phyloP scores from a whole-genome alignment of 2,329 filamentous ascomycete genomes.

The Trichoderma arundinaceum region DNA sequence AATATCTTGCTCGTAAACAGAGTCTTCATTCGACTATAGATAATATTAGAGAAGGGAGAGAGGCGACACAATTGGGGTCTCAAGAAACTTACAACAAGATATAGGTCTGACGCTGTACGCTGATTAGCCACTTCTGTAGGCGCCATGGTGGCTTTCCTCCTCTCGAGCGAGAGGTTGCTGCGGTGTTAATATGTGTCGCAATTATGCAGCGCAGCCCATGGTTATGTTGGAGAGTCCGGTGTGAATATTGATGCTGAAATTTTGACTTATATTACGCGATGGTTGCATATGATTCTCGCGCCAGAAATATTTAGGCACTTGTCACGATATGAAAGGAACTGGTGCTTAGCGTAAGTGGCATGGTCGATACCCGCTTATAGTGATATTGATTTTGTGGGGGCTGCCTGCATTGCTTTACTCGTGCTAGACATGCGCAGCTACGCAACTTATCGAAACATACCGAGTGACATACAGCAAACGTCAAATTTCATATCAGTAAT shows the following conservation, averaged over 20 bases:
- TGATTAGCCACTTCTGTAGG: slow-evolving; percentile 35
- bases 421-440: slow-evolving; percentile 11
- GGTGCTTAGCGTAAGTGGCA: slow-evolving; percentile 27
- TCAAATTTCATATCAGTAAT: not conserved
- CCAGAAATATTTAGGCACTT: slow-evolving; percentile 19
- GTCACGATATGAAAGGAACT: slow-evolving; percentile 16
- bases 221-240: not conserved
- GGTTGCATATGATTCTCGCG: not conserved
- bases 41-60: slow-evolving; percentile 38
- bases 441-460: slow-evolving; percentile 4
- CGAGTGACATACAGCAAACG: slow-evolving; percentile 17
- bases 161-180: slow-evolving; percentile 14
- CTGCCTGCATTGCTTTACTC: not conserved
- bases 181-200: not conserved
- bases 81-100: slow-evolving; percentile 53
- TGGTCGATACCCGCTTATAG: slow-evolving; percentile 29
- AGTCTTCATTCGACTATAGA: slow-evolving; percentile 79
- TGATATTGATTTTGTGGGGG: slow-evolving; percentile 25
- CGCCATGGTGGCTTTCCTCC: slow-evolving; percentile 30
- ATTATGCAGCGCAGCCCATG: slow-evolving; percentile 23
- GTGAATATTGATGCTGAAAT: not conserved
- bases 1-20: slow-evolving; percentile 95
- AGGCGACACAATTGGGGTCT: not conserved
- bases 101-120: slow-evolving; percentile 54
- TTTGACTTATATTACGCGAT: not conserved